A percentile compares a stretch with the other conserved stretches of the same genome.
Conservation (phyloP, 805 yeast genomes). For the Saccharomycopsis selenospora region DNA sequence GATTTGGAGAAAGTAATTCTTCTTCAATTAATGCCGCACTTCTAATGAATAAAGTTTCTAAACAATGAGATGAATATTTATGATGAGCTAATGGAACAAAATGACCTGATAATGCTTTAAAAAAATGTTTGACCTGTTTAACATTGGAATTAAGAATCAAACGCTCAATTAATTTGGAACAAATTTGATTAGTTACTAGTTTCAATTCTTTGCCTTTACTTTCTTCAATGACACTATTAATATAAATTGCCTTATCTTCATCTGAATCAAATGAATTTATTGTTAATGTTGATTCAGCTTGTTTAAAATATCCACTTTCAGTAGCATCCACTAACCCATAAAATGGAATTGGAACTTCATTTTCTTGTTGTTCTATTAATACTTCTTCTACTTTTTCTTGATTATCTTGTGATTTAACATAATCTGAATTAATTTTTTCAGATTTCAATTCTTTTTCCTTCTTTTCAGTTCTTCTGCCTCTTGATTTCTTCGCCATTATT, state of each 20-base stretch:
- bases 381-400: slow-evolving; percentile 7
- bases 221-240: slow-evolving; percentile 75
- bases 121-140: slow-evolving; percentile 56
- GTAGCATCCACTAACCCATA: slow-evolving; percentile 81
- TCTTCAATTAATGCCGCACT: slow-evolving; percentile 68
- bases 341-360: slow-evolving; percentile 41
- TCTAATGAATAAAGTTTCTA: slow-evolving; percentile 76
- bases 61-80: slow-evolving; percentile 88
- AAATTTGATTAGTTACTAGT: slow-evolving; percentile 87
- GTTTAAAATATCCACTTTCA: slow-evolving; percentile 87
- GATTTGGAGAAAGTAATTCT: slow-evolving; percentile 47
- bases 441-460: slow-evolving; percentile 1
- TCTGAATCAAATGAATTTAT: slow-evolving; percentile 66
- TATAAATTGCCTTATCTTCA: slow-evolving; percentile 70
- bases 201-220: slow-evolving; percentile 84
- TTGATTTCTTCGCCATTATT: slow-evolving; percentile 15
- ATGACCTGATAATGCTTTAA: slow-evolving; percentile 63
- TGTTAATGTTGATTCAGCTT: slow-evolving; percentile 81
- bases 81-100: slow-evolving; percentile 74
- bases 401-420: too few species aligned
- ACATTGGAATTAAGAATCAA: slow-evolving; percentile 61
- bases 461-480: slow-evolving; percentile 18
- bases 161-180: slow-evolving; percentile 89
- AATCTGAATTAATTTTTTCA: too few species aligned
- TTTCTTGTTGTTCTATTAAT: slow-evolving; percentile 20